Conservation (phyloP, 2,329 filamentous ascomycete species). For the Pyrenochaeta sp. region DNA sequence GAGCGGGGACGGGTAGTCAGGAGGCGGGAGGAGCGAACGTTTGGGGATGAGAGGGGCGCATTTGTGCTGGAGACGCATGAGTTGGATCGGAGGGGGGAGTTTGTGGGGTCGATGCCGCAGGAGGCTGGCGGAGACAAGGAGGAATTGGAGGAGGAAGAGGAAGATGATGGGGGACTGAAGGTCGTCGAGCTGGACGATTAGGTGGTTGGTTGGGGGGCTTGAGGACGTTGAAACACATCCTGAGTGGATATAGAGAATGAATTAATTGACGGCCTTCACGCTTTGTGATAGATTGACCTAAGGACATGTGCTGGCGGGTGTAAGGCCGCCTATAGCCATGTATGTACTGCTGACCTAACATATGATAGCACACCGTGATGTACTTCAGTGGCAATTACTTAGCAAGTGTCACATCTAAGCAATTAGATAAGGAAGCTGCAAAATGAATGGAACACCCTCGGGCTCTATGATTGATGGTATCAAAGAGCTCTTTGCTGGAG, state of each 20-base stretch:
- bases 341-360: not conserved
- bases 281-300: not conserved
- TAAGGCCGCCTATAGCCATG: not conserved
- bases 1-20: not conserved
- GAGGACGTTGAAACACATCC: not conserved
- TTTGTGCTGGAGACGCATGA: slow-evolving; percentile 11
- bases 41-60: slow-evolving; percentile 2
- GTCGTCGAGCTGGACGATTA: not conserved
- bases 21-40: not conserved
- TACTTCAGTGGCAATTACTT: not conserved
- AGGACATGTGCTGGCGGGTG: not conserved
- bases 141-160: not conserved
- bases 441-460: no score
- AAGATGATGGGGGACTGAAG: not conserved
- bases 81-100: not conserved
- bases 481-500: no score
- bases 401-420: no score
- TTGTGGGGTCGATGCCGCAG: not conserved
- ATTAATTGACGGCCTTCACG: not conserved
- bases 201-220: not conserved
- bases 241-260: not conserved
- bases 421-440: no score
- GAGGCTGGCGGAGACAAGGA: not conserved
- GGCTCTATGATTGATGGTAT: no score
- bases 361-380: not conserved